These are phyloP conservation scores for Eucalyptus viminalis DNA, from an alignment of 345 rosid genomes.

Conservation along the genomic window DNA sequence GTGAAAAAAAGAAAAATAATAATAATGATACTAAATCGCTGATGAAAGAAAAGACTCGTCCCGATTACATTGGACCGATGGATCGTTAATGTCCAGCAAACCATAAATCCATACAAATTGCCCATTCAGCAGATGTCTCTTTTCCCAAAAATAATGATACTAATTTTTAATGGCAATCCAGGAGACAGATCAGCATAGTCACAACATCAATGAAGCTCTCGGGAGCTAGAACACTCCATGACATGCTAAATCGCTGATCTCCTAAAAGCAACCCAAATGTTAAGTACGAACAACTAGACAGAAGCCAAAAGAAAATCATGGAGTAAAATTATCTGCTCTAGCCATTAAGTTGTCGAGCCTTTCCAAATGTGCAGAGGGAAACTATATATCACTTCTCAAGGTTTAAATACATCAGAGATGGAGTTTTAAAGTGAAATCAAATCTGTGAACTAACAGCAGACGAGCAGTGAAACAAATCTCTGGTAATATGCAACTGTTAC, in stretches of 20 bases:
- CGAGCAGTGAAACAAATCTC: not conserved
- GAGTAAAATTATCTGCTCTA: not conserved
- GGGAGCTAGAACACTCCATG: not conserved
- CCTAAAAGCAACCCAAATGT: not conserved
- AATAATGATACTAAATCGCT: too few species aligned
- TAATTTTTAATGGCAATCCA: not conserved
- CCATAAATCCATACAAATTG: not conserved
- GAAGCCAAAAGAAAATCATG: not conserved
- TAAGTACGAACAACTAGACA: not conserved
- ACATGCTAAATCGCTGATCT: not conserved
- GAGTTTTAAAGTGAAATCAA: not conserved
- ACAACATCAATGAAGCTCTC: not conserved
- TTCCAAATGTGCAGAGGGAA: not conserved
- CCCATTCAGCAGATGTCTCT: not conserved
- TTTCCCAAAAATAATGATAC: not conserved
- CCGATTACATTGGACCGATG: not conserved
- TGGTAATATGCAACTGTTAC: not conserved
- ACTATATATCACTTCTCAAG: not conserved
- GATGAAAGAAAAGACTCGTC: not conserved
- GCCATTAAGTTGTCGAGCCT: not conserved
- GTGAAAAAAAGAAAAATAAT: not conserved
- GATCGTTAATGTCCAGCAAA: not conserved
- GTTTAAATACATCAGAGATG: not conserved
- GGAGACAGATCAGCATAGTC: not conserved
- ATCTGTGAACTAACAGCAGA: not conserved